Base-by-base conservation (phyloP, 306 rosid species). In the Cyamopsis tetragonoloba region DNA sequence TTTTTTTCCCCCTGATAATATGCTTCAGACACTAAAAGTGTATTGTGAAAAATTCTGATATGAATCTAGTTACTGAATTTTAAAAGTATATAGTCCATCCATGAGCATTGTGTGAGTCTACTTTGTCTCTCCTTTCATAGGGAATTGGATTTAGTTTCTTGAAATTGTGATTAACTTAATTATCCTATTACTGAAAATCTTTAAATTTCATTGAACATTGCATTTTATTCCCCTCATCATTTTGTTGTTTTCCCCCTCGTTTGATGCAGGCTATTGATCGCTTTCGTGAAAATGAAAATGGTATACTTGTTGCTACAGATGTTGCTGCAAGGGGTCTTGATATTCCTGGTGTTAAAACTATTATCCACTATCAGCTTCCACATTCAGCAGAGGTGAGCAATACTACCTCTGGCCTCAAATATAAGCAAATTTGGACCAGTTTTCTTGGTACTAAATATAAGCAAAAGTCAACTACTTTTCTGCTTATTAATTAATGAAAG, bases 321-420 rank as follows among this genome's bases (percentile, higher is more conserved):
- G 88, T 88, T 51, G 96, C 95, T 57, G 99, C 99, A 7, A 86
- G 99, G 74, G 97, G 97, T 69, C 92, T 93, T 15, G 99, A 90
- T 83, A 84, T 93, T 76, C 87, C 95, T 27, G 95, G 90, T 77
- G 82, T 93, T 82, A 81, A 85, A 77, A 88, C 97, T 58, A 92
- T 93, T 88, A 81, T 93, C 77, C 99, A 93, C 86, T 93, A 93
- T 77, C 99, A 93, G 80, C 96, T 93, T 75, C 99, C 99, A 48
- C 99, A 93, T 86, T 88, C 96, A 15, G 97, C 97, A 14, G 99
- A 90, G 66, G 99, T 88, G 59, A 65, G 86, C 58, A 56, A 67
- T 49, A 55, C 67, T n/a, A n/a, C n/a, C n/a, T n/a, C n/a, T n/a
- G n/a, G n/a, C n/a, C n/a, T n/a, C n/a, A n/a, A n/a, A n/a, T n/a